These are phyloP conservation scores for Annona cherimola DNA, from an alignment of 164 flowering plant species.

Conservation along the genomic window DNA sequence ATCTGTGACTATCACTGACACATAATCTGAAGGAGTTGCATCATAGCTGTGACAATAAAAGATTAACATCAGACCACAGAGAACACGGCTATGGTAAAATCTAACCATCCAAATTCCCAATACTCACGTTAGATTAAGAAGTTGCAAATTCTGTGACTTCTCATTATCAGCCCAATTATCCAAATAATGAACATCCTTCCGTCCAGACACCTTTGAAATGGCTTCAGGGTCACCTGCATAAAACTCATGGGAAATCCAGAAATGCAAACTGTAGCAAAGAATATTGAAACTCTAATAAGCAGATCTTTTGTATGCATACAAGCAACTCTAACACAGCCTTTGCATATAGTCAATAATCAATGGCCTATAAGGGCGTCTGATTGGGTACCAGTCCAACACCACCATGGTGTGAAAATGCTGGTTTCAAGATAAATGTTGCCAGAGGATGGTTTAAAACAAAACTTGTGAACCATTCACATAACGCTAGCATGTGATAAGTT, in stretches of 20 bases:
- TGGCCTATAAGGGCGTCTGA: neutral
- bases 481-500: neutral
- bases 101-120: neutral
- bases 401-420: neutral
- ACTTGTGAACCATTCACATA: neutral
- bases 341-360: neutral
- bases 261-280: neutral
- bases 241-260: neutral
- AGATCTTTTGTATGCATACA: neutral
- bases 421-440: neutral
- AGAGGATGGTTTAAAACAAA: neutral
- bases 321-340: neutral
- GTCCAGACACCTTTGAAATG: constrained; percentile 64
- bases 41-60: constrained; percentile 60
- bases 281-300: neutral
- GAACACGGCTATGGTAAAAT: neutral
- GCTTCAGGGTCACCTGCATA: constrained; percentile 76
- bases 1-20: constrained; percentile 88
- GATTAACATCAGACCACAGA: constrained; percentile 9
- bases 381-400: neutral
- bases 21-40: constrained; percentile 86
- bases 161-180: constrained; percentile 47
- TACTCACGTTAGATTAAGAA: constrained; percentile 70
- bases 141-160: constrained; percentile 70
- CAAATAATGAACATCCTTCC: constrained; percentile 48